Conservation (phyloP, 2,329 filamentous ascomycete species). For the Fusarium equiseti region DNA sequence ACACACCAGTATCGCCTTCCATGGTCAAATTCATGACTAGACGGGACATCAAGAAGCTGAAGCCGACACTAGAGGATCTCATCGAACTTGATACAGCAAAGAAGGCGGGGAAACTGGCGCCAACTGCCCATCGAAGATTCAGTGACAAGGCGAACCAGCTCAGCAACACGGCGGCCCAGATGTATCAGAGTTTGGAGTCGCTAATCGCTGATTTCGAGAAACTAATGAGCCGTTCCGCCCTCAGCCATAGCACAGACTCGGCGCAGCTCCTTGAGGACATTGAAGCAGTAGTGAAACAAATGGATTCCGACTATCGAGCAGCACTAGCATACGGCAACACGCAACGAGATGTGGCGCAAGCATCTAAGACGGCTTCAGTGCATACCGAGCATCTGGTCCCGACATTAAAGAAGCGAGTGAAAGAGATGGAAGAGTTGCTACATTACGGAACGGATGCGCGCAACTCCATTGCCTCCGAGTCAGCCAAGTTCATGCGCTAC, state of each 20-base stretch:
- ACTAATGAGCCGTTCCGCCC: constrained; percentile 64
- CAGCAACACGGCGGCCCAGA: constrained; percentile 68
- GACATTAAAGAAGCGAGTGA: constrained; percentile 65
- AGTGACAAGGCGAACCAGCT: constrained; percentile 70
- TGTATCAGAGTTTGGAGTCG: constrained; percentile 71
- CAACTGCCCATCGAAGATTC: constrained; percentile 70
- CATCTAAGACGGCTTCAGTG: constrained; percentile 72
- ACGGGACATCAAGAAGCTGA: constrained; percentile 58
- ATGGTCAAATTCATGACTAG: constrained; percentile 76
- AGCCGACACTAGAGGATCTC: constrained; percentile 77
- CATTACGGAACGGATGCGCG: constrained; percentile 72
- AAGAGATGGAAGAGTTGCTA: constrained; percentile 72
- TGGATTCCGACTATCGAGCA: constrained; percentile 86
- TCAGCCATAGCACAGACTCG: constrained; percentile 72
- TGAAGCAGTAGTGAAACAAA: constrained; percentile 85
- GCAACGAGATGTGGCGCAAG: constrained; percentile 69
- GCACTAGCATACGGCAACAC: constrained; percentile 76
- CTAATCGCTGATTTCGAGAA: constrained; percentile 74
- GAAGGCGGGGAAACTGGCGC: constrained; percentile 76
- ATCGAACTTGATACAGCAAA: constrained; percentile 79
- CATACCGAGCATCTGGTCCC: constrained; percentile 74
- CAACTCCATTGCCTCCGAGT: constrained; percentile 74
- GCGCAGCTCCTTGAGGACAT: constrained; percentile 83
- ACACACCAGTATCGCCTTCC: constrained; percentile 72
- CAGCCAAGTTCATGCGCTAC: constrained; percentile 80